These are phyloP conservation scores for Penicillium riverlandense DNA, from an alignment of 495 filamentous ascomycete species.

Conservation along the genomic window DNA sequence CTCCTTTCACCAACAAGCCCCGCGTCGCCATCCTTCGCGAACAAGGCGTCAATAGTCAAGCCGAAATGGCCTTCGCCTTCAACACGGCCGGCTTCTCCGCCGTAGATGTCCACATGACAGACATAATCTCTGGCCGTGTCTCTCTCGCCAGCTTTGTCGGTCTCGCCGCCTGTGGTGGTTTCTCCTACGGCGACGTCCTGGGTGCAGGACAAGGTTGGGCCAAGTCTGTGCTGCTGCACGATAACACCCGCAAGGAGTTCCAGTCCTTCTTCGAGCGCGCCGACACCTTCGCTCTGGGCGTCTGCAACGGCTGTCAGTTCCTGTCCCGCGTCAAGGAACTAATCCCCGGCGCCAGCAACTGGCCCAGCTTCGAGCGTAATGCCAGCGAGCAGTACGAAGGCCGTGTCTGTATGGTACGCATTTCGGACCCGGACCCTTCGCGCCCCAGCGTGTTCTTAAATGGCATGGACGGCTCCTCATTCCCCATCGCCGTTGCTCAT, in stretches of 20 bases:
- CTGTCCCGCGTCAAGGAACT: constrained; percentile 72
- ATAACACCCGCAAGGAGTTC: constrained; percentile 69
- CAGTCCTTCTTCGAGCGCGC: constrained; percentile 77
- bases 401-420: constrained; percentile 79
- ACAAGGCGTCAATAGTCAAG: constrained; percentile 90
- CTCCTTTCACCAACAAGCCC: constrained; percentile 66
- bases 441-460: constrained; percentile 80
- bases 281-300: constrained; percentile 88
- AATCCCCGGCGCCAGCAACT: constrained; percentile 78
- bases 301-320: constrained; percentile 98
- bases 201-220: constrained; percentile 96
- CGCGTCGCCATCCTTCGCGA: constrained; percentile 91
- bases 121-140: constrained; percentile 68
- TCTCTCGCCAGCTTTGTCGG: constrained; percentile 78
- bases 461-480: constrained; percentile 75
- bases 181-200: constrained; percentile 94
- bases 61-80: constrained; percentile 98
- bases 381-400: constrained; percentile 88
- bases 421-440: constrained; percentile 50
- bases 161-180: constrained; percentile 90
- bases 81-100: constrained; percentile 82
- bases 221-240: constrained; percentile 83
- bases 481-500: constrained; percentile 88
- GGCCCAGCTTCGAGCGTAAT: constrained; percentile 87
- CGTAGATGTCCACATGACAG: constrained; percentile 95